Conservation (phyloP, 176 grass and related monocot species). For the Chloris gayana region DNA sequence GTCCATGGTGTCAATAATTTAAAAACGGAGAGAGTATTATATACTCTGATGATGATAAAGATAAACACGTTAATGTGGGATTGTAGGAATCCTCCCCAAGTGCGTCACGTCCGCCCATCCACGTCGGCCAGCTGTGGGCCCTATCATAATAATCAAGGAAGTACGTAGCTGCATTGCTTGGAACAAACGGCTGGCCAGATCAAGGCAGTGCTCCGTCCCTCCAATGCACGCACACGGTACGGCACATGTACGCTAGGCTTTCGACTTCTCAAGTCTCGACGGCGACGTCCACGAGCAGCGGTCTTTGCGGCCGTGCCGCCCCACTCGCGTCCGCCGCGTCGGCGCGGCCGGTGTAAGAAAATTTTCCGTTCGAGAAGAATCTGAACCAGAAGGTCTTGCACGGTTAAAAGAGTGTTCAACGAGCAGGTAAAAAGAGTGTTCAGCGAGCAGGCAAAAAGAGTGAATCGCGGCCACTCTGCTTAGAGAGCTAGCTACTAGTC, state of each 20-base stretch:
- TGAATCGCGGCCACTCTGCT: not conserved
- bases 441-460: not conserved
- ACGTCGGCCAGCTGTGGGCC: no score
- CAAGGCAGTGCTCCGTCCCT: not conserved
- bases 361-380: not conserved
- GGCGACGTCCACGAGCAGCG: not conserved
- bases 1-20: no score
- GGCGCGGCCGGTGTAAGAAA: not conserved
- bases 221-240: not conserved
- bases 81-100: no score
- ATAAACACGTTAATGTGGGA: no score
- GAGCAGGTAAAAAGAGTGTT: no score
- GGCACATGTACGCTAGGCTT: not conserved
- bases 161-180: no score
- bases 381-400: not conserved
- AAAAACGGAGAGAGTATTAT: no score
- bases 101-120: no score
- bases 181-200: not conserved
- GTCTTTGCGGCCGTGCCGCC: slow-evolving; percentile 37
- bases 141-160: no score
- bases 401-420: slow-evolving; percentile 10
- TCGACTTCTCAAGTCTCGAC: not conserved
- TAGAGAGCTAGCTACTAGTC: not conserved
- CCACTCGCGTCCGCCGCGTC: not conserved
- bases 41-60: no score